phyloP scores from a whole-genome alignment of 305 asterid genomes.

The Fraxinus baroniana region DNA sequence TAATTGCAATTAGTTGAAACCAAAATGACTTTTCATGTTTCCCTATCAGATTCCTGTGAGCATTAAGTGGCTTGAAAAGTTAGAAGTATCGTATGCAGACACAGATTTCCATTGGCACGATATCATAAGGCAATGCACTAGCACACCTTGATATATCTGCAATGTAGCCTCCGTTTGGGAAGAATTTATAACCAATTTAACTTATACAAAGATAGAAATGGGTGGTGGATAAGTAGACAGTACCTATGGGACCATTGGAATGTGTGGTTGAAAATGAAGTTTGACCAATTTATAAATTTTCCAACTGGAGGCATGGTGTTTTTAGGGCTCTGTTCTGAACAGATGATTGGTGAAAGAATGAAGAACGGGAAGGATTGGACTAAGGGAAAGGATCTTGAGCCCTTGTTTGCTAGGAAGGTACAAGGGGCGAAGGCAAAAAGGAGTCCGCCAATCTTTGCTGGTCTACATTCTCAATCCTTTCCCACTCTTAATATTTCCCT shows the following conservation, averaged over 20 bases:
- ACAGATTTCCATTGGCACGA: neutral
- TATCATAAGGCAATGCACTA: constrained; percentile 5
- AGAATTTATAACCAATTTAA: neutral
- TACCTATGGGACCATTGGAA: neutral
- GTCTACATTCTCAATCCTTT: neutral
- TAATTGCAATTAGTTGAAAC: neutral
- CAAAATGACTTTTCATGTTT: constrained; percentile 14
- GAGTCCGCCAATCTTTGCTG: neutral
- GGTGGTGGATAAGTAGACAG: neutral
- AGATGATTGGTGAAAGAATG: neutral
- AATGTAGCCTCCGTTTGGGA: neutral
- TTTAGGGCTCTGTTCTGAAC: neutral
- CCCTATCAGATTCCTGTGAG: neutral
- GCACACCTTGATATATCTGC: constrained; percentile 17
- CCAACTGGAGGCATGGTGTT: neutral
- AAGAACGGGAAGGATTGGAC: neutral
- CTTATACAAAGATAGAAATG: neutral
- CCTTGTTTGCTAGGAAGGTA: neutral
- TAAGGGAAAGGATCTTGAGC: neutral
- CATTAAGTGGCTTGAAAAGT: constrained; percentile 12
- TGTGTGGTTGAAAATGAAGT: neutral
- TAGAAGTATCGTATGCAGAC: neutral
- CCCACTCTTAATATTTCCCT: neutral
- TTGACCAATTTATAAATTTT: neutral
- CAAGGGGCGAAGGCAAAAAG: neutral